Base-by-base conservation (phyloP, 768 basidiomycete genomes). In the Pulveroboletus sp. region DNA sequence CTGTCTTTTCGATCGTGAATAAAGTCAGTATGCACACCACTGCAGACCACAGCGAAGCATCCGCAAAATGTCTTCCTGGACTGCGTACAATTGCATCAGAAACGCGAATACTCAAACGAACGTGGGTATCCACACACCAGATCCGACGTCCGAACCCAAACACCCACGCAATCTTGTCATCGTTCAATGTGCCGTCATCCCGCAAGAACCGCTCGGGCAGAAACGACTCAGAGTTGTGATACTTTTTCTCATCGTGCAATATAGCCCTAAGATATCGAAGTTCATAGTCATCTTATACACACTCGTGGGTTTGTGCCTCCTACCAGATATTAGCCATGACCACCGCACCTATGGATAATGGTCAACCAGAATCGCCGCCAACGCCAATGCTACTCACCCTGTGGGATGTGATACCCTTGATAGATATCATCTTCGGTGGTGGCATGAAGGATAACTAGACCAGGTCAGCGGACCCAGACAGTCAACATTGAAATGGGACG, bases 401-500 rank as follows among this genome's bases (percentile, higher is more conserved):
- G 18, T 0, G 71, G 72, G 35, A 75, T 70, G 44, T 54, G 39
- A 42, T 70, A 70, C 0, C 71, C 72, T 17, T 60, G 53, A 51
- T 73, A 74, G 5, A 62, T 50, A 50, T 73, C 69, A 8, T 73
- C 71, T 7, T 59, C 57, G 6, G 46, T 68, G 10, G 71, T 68
- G 24, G 63, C 60, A 52, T 77, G 77, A 13, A 74, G 73, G 13
- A 76, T 55, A 27, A 72, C 76, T 76, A 32, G 9, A 27, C 2
- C 5, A 26, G 15, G 4, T 52, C 8, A 55, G 33, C 1, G 8
- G 8, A 4, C 18, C 8, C 7, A 7, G 15, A n/a, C 26, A 17
- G 1, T 2, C 5, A 27, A 10, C n/a, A 8, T 15, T 10, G 35
- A 17, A 7, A 42, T 13, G 3, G 10, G 27, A 37, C 52, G 3